Evolutionary conservation across 345 rosid genomes (phyloP).

Genomic region (Camelina hispida): DNA sequence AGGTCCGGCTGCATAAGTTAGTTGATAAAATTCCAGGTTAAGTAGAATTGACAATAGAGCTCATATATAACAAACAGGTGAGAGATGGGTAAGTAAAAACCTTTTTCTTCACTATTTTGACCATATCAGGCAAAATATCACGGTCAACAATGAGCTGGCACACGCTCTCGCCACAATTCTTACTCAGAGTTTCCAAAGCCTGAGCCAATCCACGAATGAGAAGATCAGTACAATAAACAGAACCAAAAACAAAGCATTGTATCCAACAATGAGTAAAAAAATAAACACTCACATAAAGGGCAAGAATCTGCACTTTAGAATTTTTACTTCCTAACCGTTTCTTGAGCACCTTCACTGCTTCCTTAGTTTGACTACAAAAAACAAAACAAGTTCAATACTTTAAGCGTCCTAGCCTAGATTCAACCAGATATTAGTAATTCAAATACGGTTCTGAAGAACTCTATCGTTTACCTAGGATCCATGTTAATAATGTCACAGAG

Average conservation of each 20-base stretch:
- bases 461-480: constrained; percentile 73
- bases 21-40: constrained; percentile 19
- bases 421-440: constrained; percentile 1
- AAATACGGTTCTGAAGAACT: constrained; percentile 1
- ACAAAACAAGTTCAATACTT: neutral
- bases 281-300: constrained; percentile 70
- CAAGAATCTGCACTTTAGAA: constrained; percentile 86
- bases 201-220: constrained; percentile 38
- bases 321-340: constrained; percentile 86
- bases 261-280: neutral
- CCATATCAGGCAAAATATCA: constrained; percentile 93
- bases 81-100: constrained; percentile 46
- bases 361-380: constrained; percentile 81
- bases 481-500: constrained; percentile 87
- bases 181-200: constrained; percentile 95
- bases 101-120: constrained; percentile 97
- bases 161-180: constrained; percentile 88
- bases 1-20: constrained; percentile 81
- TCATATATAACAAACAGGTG: constrained; percentile 16
- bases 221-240: constrained; percentile 10
- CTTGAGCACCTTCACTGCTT: constrained; percentile 87
- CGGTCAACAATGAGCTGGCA: constrained; percentile 91
- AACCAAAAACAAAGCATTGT: constrained; percentile 1
- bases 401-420: constrained; percentile 15
- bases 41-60: constrained; percentile 9